Percentiles rank a stretch among this genome's conserved stretches.
Evolutionary conservation across 345 rosid species (phyloP).

Genomic region (Citrus unshiu): DNA sequence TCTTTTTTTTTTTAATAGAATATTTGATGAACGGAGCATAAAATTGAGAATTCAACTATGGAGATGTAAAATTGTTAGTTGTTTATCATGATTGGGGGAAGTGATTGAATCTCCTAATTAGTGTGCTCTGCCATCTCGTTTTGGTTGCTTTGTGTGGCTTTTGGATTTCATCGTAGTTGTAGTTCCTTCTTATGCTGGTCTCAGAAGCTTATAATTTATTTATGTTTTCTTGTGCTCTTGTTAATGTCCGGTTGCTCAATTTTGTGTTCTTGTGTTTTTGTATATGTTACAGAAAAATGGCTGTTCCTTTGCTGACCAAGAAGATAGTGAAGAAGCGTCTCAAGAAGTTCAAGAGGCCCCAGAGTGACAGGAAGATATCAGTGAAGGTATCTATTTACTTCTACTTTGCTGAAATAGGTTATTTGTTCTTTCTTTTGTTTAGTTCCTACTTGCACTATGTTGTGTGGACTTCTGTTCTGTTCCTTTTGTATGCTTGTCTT

Average conservation of each 20-base stretch:
- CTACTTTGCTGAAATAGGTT: background rate
- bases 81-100: background rate
- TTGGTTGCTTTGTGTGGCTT: too few relatives aligned
- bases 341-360: slow-evolving; percentile 62
- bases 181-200: background rate
- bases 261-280: background rate
- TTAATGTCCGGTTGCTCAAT: background rate
- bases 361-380: slow-evolving; percentile 49
- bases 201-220: background rate
- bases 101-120: background rate
- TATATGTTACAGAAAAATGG: slow-evolving; percentile 38
- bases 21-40: too few relatives aligned
- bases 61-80: background rate
- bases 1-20: too few relatives aligned
- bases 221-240: background rate
- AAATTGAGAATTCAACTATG: too few relatives aligned
- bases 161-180: too few relatives aligned
- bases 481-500: background rate
- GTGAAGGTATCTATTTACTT: slow-evolving; percentile 33
- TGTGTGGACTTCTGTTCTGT: background rate
- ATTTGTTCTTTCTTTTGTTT: background rate
- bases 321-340: slow-evolving; percentile 64
- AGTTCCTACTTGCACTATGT: background rate
- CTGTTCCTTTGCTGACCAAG: slow-evolving; percentile 57
- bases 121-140: too few relatives aligned